Base-by-base conservation (phyloP, 2,329 filamentous ascomycete genomes). In the Colletotrichum sublineola region DNA sequence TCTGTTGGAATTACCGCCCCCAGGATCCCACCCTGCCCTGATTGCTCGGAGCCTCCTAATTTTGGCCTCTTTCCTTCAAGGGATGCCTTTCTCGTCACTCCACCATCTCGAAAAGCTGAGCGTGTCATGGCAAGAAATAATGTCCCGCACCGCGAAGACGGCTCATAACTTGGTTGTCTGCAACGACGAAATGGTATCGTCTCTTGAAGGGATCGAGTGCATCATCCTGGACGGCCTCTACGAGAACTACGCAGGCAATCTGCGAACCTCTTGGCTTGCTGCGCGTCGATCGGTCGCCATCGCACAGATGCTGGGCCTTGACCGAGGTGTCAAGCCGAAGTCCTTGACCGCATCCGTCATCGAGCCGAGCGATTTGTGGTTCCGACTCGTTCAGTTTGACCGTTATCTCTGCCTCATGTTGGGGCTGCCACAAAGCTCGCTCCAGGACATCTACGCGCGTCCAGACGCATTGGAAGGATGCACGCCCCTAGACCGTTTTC, bases 171-270 rank as follows among this genome's bases (percentile, higher is more conserved):
- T 81, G 9, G 82, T 90, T 1, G 86, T 84, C 0, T 80, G 80
- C 18, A 83, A 88, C 36, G 84, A 88, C 63, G 82, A 84, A 2
- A 76, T 89, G 0, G 75, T 85, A 0, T 79, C 77, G 33, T 84
- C 82, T 0, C 50, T 87, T 1, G 86, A 88, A 64, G 85, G 86
- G 0, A 76, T 89, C 7, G 85, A 88, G 70, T 87, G 84, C 63
- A 74, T 89, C n/a, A 80, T 88, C 74, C 79, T 88, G 0, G 83
- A 88, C 73, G 81, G 80, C 15, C 78, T 86, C 31, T 86, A 84
- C 74, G 79, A 84, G 8, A 83, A 83, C 38, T 87, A 87, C 38
- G 77, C 77, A 0, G 88, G 88, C 1, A 82, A 85, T 38, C 78
- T 87, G 3, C 82, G 84, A 0, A 79, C 81, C 0, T 80, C 85